These are phyloP conservation scores for Fusarium secorum DNA, from an alignment of 2,329 filamentous ascomycete species.

Conservation along the genomic window DNA sequence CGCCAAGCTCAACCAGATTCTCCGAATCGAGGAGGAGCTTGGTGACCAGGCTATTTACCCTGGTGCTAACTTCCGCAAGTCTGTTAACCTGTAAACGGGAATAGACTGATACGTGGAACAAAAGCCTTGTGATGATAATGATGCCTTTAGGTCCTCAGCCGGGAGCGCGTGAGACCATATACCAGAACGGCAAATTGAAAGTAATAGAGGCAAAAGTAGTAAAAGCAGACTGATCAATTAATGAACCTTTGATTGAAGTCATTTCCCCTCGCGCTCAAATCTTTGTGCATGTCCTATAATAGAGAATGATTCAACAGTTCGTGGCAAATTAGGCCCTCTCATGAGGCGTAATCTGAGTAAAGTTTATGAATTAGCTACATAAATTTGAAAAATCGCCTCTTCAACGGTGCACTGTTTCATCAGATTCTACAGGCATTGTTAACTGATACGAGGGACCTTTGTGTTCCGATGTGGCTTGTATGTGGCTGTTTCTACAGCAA, in stretches of 20 bases:
- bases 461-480: background rate
- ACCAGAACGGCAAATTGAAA: slow-evolving; percentile 39
- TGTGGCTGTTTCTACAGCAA: slow-evolving; percentile 42
- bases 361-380: too few relatives aligned
- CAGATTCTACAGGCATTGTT: background rate
- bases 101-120: slow-evolving; percentile 1
- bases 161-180: slow-evolving; percentile 37
- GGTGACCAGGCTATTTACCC: slow-evolving; percentile 91
- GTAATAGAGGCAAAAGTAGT: slow-evolving; percentile 44
- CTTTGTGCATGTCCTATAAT: background rate
- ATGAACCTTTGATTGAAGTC: slow-evolving; percentile 34
- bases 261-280: too few relatives aligned
- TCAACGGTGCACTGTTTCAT: background rate
- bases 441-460: background rate
- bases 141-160: slow-evolving; percentile 36
- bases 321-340: background rate
- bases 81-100: slow-evolving; percentile 80
- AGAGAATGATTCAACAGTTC: background rate
- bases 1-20: slow-evolving; percentile 99
- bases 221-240: slow-evolving; percentile 38
- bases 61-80: slow-evolving; percentile 88
- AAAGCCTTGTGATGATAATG: slow-evolving; percentile 38
- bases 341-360: background rate
- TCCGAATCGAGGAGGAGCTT: slow-evolving; percentile 99
- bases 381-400: background rate